Percentiles rank a stretch among this genome's conserved stretches.
phyloP scores from a whole-genome alignment of 2,329 filamentous ascomycete species.

The Verticillium isaacii region DNA sequence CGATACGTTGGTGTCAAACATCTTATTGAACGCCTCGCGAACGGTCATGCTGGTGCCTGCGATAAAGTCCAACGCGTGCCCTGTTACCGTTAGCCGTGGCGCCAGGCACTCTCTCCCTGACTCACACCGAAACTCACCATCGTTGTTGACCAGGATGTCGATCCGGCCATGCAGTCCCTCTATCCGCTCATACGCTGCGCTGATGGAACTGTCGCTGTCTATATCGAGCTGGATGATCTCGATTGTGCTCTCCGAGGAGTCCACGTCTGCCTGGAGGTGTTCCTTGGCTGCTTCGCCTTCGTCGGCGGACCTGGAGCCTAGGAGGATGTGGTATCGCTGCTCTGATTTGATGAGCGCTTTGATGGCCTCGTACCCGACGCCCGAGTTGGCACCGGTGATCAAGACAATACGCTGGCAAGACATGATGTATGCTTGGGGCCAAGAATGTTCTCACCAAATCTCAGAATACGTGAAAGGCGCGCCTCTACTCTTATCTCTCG shows the following conservation, averaged over 20 bases:
- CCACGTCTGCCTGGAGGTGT: conserved; percentile 32
- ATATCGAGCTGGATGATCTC: conserved; percentile 48
- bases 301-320: conserved; percentile 46
- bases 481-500: background rate
- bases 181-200: conserved; percentile 20
- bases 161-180: conserved; percentile 19
- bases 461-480: background rate
- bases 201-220: conserved; percentile 40
- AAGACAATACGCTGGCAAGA: conserved; percentile 34
- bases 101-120: background rate
- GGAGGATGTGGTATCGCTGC: conserved; percentile 47
- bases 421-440: background rate
- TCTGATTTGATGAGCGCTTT: conserved; percentile 45
- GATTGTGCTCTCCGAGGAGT: conserved; percentile 34
- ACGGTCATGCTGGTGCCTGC: conserved; percentile 10
- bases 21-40: conserved; percentile 37
- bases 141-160: conserved; percentile 29
- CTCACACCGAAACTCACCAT: conserved; percentile 13
- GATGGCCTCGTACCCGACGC: conserved; percentile 54
- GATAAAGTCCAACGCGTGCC: background rate
- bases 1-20: conserved; percentile 46
- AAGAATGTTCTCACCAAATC: background rate
- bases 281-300: conserved; percentile 46
- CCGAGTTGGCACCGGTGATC: conserved; percentile 58
- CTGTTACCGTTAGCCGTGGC: background rate